A percentile compares a stretch with the other conserved stretches of the same genome.
These are phyloP conservation scores for Lactarius psammicola DNA, from an alignment of 768 basidiomycete species.

Conservation along the genomic window DNA sequence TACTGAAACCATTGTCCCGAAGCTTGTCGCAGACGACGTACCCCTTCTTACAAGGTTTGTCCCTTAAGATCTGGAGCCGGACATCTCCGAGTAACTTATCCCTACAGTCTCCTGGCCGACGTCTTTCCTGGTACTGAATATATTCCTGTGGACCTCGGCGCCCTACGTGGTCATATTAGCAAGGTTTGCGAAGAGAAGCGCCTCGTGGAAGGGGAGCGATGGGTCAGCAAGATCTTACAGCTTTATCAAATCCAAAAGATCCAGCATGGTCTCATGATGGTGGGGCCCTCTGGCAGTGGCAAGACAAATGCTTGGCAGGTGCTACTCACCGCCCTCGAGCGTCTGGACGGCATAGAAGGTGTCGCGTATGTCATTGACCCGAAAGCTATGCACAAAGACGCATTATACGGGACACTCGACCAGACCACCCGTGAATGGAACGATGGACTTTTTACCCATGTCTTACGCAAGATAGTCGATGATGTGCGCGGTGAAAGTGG, in stretches of 20 bases:
- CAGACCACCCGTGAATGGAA: slow-evolving; percentile 99
- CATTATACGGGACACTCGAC: slow-evolving; percentile 94
- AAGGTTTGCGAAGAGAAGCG: slow-evolving; percentile 85
- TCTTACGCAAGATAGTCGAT: slow-evolving; percentile 96
- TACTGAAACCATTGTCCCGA: slow-evolving; percentile 97
- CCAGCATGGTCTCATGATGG: slow-evolving; percentile 99
- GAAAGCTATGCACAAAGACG: slow-evolving; percentile 99
- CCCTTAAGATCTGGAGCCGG: slow-evolving; percentile 5
- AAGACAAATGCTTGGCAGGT: slow-evolving; percentile 98
- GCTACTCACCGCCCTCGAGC: slow-evolving; percentile 83
- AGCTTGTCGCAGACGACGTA: slow-evolving; percentile 96
- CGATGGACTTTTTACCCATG: slow-evolving; percentile 97
- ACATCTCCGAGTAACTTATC: slow-evolving; percentile 17
- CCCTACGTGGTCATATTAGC: slow-evolving; percentile 79
- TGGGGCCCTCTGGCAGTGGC: slow-evolving; percentile 94
- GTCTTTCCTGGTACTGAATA: slow-evolving; percentile 98
- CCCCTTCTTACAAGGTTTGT: slow-evolving; percentile 85
- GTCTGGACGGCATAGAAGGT: slow-evolving; percentile 89
- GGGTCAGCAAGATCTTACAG: slow-evolving; percentile 95
- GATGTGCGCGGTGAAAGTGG: slow-evolving; percentile 96
- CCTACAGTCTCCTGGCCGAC: slow-evolving; percentile 79
- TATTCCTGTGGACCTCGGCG: slow-evolving; percentile 81
- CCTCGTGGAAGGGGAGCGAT: slow-evolving; percentile 81
- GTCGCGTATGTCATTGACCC: slow-evolving; percentile 97
- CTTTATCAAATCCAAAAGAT: slow-evolving; percentile 99